Conservation (phyloP, 2,329 filamentous ascomycete species). For the Dactylellina haptotyla region DNA sequence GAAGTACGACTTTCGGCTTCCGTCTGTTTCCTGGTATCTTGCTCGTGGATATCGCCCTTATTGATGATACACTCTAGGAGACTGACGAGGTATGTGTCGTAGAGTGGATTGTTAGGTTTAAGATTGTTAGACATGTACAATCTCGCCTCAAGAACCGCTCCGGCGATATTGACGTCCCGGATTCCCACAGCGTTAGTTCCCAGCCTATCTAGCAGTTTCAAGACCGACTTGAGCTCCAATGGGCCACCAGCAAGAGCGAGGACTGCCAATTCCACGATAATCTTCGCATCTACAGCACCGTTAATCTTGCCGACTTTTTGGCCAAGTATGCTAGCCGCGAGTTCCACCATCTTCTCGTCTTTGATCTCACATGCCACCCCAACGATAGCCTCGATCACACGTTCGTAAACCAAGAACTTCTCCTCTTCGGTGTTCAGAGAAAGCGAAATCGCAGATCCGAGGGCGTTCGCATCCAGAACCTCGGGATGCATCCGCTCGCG, state of each 20-base stretch:
- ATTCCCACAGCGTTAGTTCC: constrained; percentile 77
- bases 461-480: constrained; percentile 64
- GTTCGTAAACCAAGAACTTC: constrained; percentile 77
- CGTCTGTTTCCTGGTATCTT: constrained; percentile 76
- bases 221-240: constrained; percentile 82
- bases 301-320: constrained; percentile 92
- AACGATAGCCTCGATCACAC: constrained; percentile 94
- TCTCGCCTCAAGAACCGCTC: constrained; percentile 81
- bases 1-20: constrained; percentile 70
- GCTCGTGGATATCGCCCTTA: constrained; percentile 84
- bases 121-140: constrained; percentile 78
- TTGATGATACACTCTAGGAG: constrained; percentile 87
- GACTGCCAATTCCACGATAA: constrained; percentile 82
- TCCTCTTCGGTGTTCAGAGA: constrained; percentile 80
- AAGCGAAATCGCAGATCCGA: constrained; percentile 79
- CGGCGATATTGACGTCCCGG: constrained; percentile 73
- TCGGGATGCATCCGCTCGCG: constrained; percentile 58
- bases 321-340: constrained; percentile 94
- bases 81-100: constrained; percentile 83
- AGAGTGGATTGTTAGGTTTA: constrained; percentile 76
- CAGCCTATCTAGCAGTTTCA: constrained; percentile 83
- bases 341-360: constrained; percentile 89
- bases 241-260: constrained; percentile 80
- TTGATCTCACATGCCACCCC: constrained; percentile 82
- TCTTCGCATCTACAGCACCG: constrained; percentile 80